A percentile compares a stretch with the other conserved stretches of the same genome.
Evolutionary conservation across 2,329 filamentous ascomycete species (phyloP).

Genomic region (Aspergillus pseudonomiae): DNA sequence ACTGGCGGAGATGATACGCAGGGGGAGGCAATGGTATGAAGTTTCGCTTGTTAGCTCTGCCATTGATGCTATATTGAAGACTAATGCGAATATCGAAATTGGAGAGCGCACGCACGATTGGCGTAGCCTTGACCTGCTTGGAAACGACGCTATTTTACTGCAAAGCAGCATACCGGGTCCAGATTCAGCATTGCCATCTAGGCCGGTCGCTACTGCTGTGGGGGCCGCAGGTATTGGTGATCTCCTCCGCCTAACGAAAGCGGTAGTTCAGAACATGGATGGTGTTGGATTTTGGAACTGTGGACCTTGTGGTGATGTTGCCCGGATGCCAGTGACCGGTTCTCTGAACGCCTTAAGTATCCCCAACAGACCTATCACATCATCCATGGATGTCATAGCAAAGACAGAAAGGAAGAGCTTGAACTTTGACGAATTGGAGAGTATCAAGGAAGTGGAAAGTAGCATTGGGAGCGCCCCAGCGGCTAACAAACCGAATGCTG

Average conservation of each 20-base stretch:
- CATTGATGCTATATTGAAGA: slow-evolving; percentile 37
- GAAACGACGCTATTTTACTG: slow-evolving; percentile 24
- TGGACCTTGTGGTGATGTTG: slow-evolving; percentile 11
- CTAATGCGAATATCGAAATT: slow-evolving; percentile 37
- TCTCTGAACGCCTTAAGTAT: not conserved
- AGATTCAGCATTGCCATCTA: not conserved
- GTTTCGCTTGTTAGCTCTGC: slow-evolving; percentile 39
- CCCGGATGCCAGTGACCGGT: not conserved
- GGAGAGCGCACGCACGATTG: slow-evolving; percentile 39
- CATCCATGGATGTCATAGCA: not conserved
- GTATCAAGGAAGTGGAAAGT: slow-evolving; percentile 26
- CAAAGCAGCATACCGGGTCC: slow-evolving; percentile 7
- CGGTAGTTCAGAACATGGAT: slow-evolving; percentile 42
- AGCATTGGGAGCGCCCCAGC: not conserved
- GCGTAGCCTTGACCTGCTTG: slow-evolving; percentile 33
- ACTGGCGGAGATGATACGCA: slow-evolving; percentile 33
- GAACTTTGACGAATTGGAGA: slow-evolving; percentile 23
- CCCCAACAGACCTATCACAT: not conserved
- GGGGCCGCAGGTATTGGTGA: slow-evolving; percentile 30
- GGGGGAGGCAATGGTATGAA: slow-evolving; percentile 43
- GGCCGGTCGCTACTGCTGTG: slow-evolving; percentile 28
- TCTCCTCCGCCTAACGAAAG: slow-evolving; percentile 35
- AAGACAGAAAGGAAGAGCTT: slow-evolving; percentile 12
- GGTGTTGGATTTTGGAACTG: slow-evolving; percentile 37
- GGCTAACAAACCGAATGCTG: not conserved